Evolutionary conservation across 2,329 filamentous ascomycete genomes (phyloP).

Genomic region (Xylaria polymorpha): DNA sequence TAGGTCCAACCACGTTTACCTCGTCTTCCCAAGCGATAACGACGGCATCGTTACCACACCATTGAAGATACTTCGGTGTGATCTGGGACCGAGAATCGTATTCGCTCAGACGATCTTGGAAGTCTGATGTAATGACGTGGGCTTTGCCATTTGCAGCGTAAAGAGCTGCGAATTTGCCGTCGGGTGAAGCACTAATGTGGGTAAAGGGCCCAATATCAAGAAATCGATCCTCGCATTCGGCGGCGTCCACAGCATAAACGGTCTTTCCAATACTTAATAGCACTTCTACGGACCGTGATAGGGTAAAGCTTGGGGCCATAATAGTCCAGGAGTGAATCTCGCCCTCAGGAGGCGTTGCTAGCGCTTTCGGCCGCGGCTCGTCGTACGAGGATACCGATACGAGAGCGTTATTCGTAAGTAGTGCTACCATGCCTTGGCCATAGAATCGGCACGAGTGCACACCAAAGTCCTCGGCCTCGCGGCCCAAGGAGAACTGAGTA

Average conservation of each 20-base stretch:
- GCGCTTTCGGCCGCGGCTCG: conserved; percentile 86
- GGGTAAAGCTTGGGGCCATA: conserved; percentile 86
- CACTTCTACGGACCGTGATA: conserved; percentile 93
- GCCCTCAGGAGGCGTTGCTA: conserved; percentile 81
- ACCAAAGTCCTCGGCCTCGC: conserved; percentile 87
- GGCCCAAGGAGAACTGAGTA: conserved; percentile 90
- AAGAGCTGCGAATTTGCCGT: conserved; percentile 87
- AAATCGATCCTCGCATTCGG: conserved; percentile 89
- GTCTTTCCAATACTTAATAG: conserved; percentile 86
- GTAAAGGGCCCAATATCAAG: conserved; percentile 93
- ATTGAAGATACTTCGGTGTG: conserved; percentile 86
- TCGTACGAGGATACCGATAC: conserved; percentile 89
- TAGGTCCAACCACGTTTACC: conserved; percentile 90
- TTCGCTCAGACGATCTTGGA: conserved; percentile 90
- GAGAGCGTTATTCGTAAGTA: conserved; percentile 88
- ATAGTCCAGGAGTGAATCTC: conserved; percentile 89
- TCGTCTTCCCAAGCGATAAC: conserved; percentile 98
- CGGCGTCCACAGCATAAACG: conserved; percentile 86
- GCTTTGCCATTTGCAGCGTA: conserved; percentile 87
- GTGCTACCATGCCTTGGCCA: conserved; percentile 88
- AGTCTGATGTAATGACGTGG: conserved; percentile 95
- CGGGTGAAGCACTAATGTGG: conserved; percentile 90
- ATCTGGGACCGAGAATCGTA: conserved; percentile 90
- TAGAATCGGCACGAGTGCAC: conserved; percentile 94
- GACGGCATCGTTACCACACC: conserved; percentile 96